Evolutionary conservation across 169 alveolate genomes (phyloP).

Genomic region (Cryptosporidium felis): DNA sequence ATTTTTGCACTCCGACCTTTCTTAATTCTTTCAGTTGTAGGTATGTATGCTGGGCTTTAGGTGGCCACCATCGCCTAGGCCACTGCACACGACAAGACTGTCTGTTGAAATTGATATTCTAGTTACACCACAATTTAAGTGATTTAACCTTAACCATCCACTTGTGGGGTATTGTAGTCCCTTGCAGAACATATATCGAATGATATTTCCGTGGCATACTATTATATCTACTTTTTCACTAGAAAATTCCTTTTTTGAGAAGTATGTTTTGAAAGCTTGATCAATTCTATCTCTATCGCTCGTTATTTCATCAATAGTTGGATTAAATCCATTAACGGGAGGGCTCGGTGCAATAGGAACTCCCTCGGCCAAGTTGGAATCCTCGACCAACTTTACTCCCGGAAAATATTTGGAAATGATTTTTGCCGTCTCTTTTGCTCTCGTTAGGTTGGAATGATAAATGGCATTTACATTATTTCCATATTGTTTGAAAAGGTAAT

Average conservation of each 20-base stretch:
- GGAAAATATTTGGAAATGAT: constrained; percentile 78
- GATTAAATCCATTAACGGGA: constrained; percentile 73
- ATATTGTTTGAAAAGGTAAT: constrained; percentile 71
- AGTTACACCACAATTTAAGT: constrained; percentile 76
- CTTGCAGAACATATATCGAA: constrained; percentile 75
- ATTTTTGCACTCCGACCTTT: not conserved
- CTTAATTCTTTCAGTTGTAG: not conserved
- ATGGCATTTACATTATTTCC: constrained; percentile 66
- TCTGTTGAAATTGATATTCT: constrained; percentile 32
- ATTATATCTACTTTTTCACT: constrained; percentile 73
- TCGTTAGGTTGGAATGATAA: constrained; percentile 75
- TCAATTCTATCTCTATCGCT: constrained; percentile 75
- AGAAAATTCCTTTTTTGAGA: constrained; percentile 56
- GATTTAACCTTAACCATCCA: constrained; percentile 77
- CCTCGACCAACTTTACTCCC: constrained; percentile 73
- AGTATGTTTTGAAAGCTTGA: constrained; percentile 74
- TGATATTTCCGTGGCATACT: constrained; percentile 78
- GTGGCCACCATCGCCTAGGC: constrained; percentile 44
- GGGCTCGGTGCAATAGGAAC: constrained; percentile 78
- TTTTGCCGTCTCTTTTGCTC: constrained; percentile 79
- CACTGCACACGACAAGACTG: constrained; percentile 23
- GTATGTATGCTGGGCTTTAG: constrained; percentile 39
- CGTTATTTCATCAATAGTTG: constrained; percentile 71
- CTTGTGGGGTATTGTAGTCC: constrained; percentile 76
- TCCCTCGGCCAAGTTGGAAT: constrained; percentile 77